Base-by-base conservation (phyloP, 768 basidiomycete species). In the Lanmaoa pseudosensibilis region DNA sequence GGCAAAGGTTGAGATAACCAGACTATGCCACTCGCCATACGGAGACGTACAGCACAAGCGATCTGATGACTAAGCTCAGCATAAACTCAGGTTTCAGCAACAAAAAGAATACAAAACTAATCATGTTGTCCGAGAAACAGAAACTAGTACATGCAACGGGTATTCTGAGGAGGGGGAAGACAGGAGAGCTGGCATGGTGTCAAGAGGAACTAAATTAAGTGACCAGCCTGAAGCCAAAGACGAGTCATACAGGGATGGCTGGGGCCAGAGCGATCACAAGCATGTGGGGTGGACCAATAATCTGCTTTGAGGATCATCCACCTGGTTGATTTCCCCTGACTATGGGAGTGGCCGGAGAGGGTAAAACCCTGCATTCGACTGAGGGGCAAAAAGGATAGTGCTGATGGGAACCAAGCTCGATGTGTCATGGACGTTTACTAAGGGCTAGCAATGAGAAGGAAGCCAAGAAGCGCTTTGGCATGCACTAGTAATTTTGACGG, bases 51-150 rank as follows among this genome's bases (percentile, higher is more conserved):
- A 9, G 18, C 11, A 50, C 2, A 18, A 34, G n/a, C 43, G 15
- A 33, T 46, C 33, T 38, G 48, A 57, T 68, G 64, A 68, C 66
- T 65, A 66, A 67, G 66, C 64, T 30, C 51, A 46, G 3, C 36
- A 18, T n/a, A 32, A 44, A 21, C 50, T 21, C 6, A 12, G 5
- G 9, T 18, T 32, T 27, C 21, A 16, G 19, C 6, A 13, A 2
- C 5, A 4, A 10, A 23, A n/a, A n/a, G n/a, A n/a, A 19, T 36
- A 36, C 7, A 8, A 27, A n/a, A 52, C 51, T 18, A 34, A 18
- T n/a, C 36, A 30, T 27, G 30, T 44, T 45, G 23, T 43, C 23
- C 32, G 5, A 43, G 16, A 39, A 33, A 16, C 12, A 12, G 21
- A 40, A 50, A 23, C 39, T 32, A 27, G 25, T 33, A 34, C 33